Percentiles rank a stretch among this genome's conserved stretches.
phyloP scores from a whole-genome alignment of 179 eudicot species.

The Spinacia oleracea region DNA sequence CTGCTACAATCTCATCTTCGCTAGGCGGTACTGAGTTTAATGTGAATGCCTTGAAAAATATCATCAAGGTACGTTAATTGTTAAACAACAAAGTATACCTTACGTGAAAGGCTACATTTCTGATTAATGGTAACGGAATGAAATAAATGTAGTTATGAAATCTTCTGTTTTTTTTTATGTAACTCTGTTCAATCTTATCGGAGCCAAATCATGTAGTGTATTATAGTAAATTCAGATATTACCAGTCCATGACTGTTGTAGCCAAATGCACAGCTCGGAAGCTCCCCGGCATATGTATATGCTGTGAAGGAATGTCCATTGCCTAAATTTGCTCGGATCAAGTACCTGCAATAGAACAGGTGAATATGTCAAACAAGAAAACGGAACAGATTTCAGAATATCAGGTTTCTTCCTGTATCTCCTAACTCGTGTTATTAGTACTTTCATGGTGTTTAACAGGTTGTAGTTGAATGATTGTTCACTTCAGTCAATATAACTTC shows the following conservation, averaged over 20 bases:
- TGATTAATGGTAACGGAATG: no score
- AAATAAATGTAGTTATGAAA: no score
- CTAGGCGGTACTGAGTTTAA: slow-evolving; percentile 88
- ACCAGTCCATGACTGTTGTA: slow-evolving; percentile 84
- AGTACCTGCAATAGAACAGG: slow-evolving; percentile 47
- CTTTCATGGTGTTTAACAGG: neutral
- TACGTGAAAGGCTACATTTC: neutral
- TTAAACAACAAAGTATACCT: neutral
- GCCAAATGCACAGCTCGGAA: slow-evolving; percentile 98
- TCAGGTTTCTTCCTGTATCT: neutral
- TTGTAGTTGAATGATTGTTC: neutral
- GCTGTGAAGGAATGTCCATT: slow-evolving; percentile 69
- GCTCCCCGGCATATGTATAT: slow-evolving; percentile 94
- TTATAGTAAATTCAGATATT: slow-evolving; percentile 17
- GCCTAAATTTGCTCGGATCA: slow-evolving; percentile 57
- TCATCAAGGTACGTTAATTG: slow-evolving; percentile 10
- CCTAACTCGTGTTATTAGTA: neutral
- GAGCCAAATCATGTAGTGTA: no score
- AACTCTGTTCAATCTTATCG: no score
- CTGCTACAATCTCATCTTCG: slow-evolving; percentile 62
- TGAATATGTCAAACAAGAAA: neutral
- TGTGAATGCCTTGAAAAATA: slow-evolving; percentile 70
- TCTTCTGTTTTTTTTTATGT: no score
- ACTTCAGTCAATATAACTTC: neutral
- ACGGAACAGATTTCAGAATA: neutral